These are phyloP conservation scores for Solanum sitiens DNA, from an alignment of 257 asterid species.

Conservation along the genomic window DNA sequence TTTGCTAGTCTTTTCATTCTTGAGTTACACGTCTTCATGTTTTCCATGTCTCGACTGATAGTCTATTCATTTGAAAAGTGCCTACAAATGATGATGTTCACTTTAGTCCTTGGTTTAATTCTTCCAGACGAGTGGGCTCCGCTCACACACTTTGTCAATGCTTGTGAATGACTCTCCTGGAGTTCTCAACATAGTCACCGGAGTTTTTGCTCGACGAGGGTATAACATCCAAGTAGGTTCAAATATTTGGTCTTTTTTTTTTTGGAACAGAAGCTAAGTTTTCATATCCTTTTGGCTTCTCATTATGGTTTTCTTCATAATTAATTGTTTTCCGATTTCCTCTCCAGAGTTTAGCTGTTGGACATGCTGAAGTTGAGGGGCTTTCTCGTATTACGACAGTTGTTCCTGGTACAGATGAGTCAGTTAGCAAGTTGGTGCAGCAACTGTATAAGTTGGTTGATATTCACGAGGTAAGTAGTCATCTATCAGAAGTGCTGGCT, in stretches of 20 bases:
- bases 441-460: constrained; percentile 83
- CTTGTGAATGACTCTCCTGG: constrained; percentile 94
- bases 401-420: constrained; percentile 93
- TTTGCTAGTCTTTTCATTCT: neutral
- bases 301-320: neutral
- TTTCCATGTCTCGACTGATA: neutral
- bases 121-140: constrained; percentile 80
- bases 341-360: constrained; percentile 92
- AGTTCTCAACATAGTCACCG: constrained; percentile 88
- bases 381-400: constrained; percentile 95
- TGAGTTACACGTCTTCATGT: neutral
- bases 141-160: constrained; percentile 92
- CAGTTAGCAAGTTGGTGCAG: constrained; percentile 73
- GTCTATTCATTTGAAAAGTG: neutral
- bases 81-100: neutral
- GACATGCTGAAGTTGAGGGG: constrained; percentile 93
- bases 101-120: neutral
- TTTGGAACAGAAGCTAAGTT: neutral
- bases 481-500: neutral
- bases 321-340: constrained; percentile 6
- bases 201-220: constrained; percentile 95
- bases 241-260: neutral
- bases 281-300: neutral
- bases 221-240: constrained; percentile 78
- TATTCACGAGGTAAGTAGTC: constrained; percentile 76